Base-by-base conservation (phyloP, 75 land plant species). In the Sequoia sempervirens region DNA sequence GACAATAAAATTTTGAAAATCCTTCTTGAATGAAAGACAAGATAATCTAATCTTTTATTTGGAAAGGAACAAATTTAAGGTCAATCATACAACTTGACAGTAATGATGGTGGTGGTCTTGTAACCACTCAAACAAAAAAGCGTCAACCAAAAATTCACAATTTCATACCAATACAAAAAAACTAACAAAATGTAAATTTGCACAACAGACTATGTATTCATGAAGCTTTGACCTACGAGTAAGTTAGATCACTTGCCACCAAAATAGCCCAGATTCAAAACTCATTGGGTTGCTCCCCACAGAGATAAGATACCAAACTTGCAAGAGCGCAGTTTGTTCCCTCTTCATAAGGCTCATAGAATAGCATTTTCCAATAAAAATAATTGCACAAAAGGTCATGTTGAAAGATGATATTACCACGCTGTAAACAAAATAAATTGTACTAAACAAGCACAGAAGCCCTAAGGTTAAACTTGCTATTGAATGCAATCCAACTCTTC, bases 91-190 rank as follows among this genome's bases (percentile, higher is more conserved):
- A 70, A 32, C 15, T 30, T 11, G n/a, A 30, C 36, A 70, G 36
- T 32, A 70, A 30, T 68, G 73, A 9, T 40, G 7, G 3, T 81
- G 5, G 20, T 32, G 28, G 7, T 18, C 20, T 53, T 26, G 8
- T n/a, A 84, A 58, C 74, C 76, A 28, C 56, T 50, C 4, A 73
- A 28, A 85, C 18, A 13, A 85, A 20, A n/a, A 40, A 8, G 32
- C 3, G 36, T 8, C 37, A 30, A 8, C 34, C 5, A 17, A 8
- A 32, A 50, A 54, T 34, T 76, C 47, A 37, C 36, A 41, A 46
- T 45, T 28, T 20, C 41, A 47, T 45, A n/a, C 46, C 3, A 45
- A 78, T 45, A 23, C 50, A 45, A 45, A 26, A 1, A 45, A n/a
- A 26, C 26, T 8, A 45, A 45, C 23, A 45, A 23, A 18, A 50